Conservation (phyloP, 2,329 filamentous ascomycete genomes). For the Trichoderma asperellum region DNA sequence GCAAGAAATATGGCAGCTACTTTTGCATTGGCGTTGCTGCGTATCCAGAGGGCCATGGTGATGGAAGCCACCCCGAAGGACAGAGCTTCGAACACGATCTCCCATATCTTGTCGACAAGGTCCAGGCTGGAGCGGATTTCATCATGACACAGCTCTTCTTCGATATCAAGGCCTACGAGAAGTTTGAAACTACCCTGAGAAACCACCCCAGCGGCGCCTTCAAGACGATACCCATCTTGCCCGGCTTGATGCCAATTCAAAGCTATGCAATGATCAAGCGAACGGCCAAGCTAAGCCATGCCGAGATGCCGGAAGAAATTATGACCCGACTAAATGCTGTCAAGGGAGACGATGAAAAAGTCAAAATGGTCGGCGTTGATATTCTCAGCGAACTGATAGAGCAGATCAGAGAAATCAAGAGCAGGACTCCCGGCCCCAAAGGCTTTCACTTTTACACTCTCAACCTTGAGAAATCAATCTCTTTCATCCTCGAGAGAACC, state of each 20-base stretch:
- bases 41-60: constrained; percentile 93
- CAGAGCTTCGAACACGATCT: constrained; percentile 78
- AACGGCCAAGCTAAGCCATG: constrained; percentile 93
- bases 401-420: constrained; percentile 69
- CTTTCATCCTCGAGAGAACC: constrained; percentile 85
- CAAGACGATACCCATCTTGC: constrained; percentile 85
- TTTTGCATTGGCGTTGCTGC: constrained; percentile 95
- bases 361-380: constrained; percentile 79
- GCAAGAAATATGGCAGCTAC: constrained; percentile 83
- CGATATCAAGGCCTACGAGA: constrained; percentile 79
- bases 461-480: constrained; percentile 94
- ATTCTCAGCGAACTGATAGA: constrained; percentile 84
- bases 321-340: constrained; percentile 72
- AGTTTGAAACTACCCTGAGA: constrained; percentile 76
- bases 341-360: constrained; percentile 77
- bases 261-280: constrained; percentile 94
- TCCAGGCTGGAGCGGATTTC: constrained; percentile 89
- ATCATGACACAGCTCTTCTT: constrained; percentile 99
- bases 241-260: constrained; percentile 96
- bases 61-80: constrained; percentile 78
- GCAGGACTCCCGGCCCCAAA: constrained; percentile 60
- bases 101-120: constrained; percentile 88
- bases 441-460: constrained; percentile 98
- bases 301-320: constrained; percentile 73
- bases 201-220: constrained; percentile 84